Percentiles rank a stretch among this genome's conserved stretches.
Conservation (phyloP, 495 filamentous ascomycete genomes). For the Penicillium longicatenatum region DNA sequence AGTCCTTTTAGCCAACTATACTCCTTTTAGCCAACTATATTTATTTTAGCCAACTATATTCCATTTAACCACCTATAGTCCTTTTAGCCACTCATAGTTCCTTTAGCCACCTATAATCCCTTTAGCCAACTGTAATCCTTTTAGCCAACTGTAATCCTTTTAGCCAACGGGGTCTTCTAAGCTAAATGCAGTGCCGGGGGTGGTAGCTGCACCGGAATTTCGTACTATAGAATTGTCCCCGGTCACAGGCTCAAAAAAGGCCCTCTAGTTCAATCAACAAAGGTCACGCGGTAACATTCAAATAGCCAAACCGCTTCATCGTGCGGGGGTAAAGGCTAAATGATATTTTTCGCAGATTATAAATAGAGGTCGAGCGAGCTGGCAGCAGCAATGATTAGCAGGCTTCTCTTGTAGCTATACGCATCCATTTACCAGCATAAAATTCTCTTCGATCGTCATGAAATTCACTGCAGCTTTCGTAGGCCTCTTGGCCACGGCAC, state of each 20-base stretch:
- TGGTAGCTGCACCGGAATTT: constrained; percentile 3
- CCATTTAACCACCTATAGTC: constrained; percentile 8
- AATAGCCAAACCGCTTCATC: constrained; percentile 11
- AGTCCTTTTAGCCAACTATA: constrained; percentile 7
- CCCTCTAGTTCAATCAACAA: constrained; percentile 6
- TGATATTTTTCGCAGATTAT: constrained; percentile 11
- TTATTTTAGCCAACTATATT: constrained; percentile 11
- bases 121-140: constrained; percentile 14
- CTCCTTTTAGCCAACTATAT: constrained; percentile 11
- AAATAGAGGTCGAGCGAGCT: constrained; percentile 12
- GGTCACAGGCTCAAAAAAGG: constrained; percentile 8
- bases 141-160: constrained; percentile 6
- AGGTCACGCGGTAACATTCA: constrained; percentile 9
- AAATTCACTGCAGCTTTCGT: constrained; percentile 16
- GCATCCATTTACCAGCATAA: constrained; percentile 12
- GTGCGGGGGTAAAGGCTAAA: constrained; percentile 16
- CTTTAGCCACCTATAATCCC: background rate
- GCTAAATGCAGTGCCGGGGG: constrained; percentile 4
- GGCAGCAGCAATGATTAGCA: constrained; percentile 8
- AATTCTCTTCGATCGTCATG: constrained; percentile 14
- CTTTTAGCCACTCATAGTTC: constrained; percentile 2
- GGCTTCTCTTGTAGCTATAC: constrained; percentile 12
- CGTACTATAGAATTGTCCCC: constrained; percentile 7
- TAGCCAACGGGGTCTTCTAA: constrained; percentile 5
- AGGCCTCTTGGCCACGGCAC: constrained; percentile 13